Evolutionary conservation across 768 basidiomycete genomes (phyloP).

Genomic region (Leccinum sublutescens): DNA sequence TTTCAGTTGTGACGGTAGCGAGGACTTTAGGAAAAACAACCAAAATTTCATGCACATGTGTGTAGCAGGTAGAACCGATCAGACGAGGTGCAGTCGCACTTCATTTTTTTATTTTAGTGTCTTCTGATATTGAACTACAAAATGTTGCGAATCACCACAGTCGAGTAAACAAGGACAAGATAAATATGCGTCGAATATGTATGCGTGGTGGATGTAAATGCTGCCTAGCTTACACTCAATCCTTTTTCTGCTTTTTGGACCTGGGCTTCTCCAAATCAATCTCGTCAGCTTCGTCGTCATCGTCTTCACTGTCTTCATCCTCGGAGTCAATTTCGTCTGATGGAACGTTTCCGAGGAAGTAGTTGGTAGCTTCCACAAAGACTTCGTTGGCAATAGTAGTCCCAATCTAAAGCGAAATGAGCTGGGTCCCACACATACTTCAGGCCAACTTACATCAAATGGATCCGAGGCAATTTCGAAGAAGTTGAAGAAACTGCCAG

Average conservation of each 20-base stretch:
- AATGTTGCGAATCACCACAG: constrained; percentile 5
- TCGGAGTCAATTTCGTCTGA: constrained; percentile 63
- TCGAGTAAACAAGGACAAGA: constrained; percentile 11
- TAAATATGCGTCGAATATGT: constrained; percentile 28
- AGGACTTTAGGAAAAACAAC: not conserved
- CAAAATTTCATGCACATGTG: not conserved
- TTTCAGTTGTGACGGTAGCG: not conserved
- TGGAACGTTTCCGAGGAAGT: constrained; percentile 68
- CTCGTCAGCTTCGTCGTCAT: constrained; percentile 78
- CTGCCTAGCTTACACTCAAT: constrained; percentile 21
- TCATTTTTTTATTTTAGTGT: not conserved
- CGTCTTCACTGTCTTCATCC: constrained; percentile 66
- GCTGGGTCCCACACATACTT: not conserved
- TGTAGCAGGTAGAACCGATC: not conserved
- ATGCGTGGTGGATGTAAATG: constrained; percentile 13
- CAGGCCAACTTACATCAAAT: constrained; percentile 54
- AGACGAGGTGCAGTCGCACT: not conserved
- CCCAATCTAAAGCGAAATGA: constrained; percentile 53
- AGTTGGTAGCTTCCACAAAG: constrained; percentile 79
- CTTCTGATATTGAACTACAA: constrained; percentile 4
- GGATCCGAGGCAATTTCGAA: constrained; percentile 68
- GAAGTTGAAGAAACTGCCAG: constrained; percentile 87
- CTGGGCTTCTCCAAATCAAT: constrained; percentile 87
- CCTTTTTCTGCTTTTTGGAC: constrained; percentile 64
- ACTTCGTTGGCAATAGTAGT: constrained; percentile 71